Evolutionary conservation across 2,329 filamentous ascomycete species (phyloP).

Genomic region (Exutisphaerella laricina): DNA sequence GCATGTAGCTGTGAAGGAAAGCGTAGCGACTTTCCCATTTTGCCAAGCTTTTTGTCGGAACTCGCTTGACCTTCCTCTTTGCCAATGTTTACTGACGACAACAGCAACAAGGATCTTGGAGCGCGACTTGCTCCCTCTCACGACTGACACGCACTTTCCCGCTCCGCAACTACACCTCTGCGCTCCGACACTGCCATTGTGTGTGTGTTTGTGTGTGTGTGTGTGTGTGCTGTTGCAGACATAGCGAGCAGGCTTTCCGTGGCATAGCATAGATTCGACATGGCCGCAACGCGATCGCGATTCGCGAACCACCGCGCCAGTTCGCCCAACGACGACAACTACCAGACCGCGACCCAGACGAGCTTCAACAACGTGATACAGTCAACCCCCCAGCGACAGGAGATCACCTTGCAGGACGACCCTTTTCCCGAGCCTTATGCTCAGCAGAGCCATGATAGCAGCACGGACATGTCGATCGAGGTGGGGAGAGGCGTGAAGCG

Average conservation of each 20-base stretch:
- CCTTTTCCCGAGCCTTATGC: constrained; percentile 17
- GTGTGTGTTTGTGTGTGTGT: neutral
- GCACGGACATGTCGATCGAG: constrained; percentile 50
- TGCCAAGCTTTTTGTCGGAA: too few relatives aligned
- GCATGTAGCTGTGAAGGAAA: too few relatives aligned
- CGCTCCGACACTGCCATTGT: neutral
- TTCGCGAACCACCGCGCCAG: constrained; percentile 6
- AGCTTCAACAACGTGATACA: constrained; percentile 21
- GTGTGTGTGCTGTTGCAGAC: neutral
- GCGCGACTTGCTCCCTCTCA: constrained; percentile 1
- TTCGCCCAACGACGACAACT: constrained; percentile 13
- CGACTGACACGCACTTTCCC: neutral
- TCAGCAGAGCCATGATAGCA: constrained; percentile 31
- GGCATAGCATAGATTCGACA: neutral
- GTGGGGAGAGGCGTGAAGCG: constrained; percentile 48
- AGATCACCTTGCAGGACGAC: constrained; percentile 21
- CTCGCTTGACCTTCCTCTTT: too few relatives aligned
- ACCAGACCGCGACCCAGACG: constrained; percentile 19
- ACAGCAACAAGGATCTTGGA: constrained; percentile 3
- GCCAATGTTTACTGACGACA: constrained; percentile 1
- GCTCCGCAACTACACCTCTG: neutral
- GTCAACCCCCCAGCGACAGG: constrained; percentile 19
- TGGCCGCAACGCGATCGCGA: constrained; percentile 3
- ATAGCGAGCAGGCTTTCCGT: neutral
- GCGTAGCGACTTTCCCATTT: too few relatives aligned